Conservation (phyloP, 306 rosid genomes). For the Lathyrus aphaca region DNA sequence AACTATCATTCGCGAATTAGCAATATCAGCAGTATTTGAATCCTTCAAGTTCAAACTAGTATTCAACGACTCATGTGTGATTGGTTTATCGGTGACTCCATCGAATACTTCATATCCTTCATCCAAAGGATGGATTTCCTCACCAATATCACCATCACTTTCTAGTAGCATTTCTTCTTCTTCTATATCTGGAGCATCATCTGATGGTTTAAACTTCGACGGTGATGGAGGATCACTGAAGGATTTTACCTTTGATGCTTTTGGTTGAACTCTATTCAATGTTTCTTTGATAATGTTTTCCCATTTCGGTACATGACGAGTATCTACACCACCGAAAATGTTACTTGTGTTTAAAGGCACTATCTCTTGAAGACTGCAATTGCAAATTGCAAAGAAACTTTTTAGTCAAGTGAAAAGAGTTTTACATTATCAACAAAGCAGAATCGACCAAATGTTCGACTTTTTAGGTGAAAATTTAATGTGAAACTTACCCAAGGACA, state of each 20-base stretch:
- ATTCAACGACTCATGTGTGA: slow-evolving; percentile 36
- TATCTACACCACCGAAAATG: slow-evolving; percentile 82
- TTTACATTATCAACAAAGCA: background rate
- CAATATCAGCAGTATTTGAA: slow-evolving; percentile 45
- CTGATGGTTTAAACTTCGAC: slow-evolving; percentile 73
- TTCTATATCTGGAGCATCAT: slow-evolving; percentile 54
- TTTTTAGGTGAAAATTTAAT: background rate
- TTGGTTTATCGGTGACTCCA: slow-evolving; percentile 34
- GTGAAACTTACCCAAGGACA: slow-evolving; percentile 74
- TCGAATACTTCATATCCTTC: slow-evolving; percentile 52
- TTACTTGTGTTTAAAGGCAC: slow-evolving; percentile 92
- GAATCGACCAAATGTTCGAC: background rate
- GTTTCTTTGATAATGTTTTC: slow-evolving; percentile 76
- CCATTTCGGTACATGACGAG: slow-evolving; percentile 80
- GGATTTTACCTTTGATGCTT: slow-evolving; percentile 60
- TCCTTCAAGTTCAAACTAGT: slow-evolving; percentile 35
- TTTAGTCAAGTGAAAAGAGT: background rate
- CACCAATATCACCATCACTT: slow-evolving; percentile 83
- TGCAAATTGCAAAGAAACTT: slow-evolving; percentile 30
- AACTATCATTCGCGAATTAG: background rate
- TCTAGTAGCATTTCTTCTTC: slow-evolving; percentile 75
- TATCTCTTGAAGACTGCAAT: slow-evolving; percentile 91
- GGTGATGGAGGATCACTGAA: slow-evolving; percentile 96
- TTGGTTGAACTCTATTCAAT: slow-evolving; percentile 64
- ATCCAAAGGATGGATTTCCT: slow-evolving; percentile 75